These are phyloP conservation scores for Microcos paniculata DNA, from an alignment of 345 rosid genomes.

Conservation along the genomic window DNA sequence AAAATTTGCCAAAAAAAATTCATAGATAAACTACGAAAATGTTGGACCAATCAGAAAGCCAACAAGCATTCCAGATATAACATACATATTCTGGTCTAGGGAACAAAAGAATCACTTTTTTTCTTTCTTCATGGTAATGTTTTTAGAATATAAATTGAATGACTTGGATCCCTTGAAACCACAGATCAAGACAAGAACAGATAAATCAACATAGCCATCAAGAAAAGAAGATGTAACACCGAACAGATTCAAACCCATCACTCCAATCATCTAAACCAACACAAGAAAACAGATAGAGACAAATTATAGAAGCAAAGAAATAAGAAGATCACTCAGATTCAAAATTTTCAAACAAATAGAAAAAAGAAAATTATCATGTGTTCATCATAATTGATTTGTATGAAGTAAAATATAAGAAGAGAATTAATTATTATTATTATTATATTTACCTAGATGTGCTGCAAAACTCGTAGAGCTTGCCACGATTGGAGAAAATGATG, in stretches of 20 bases:
- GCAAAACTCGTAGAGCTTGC: constrained; percentile 17
- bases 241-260: constrained; percentile 6
- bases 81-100: not conserved
- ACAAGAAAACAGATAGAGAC: not conserved
- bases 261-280: not conserved
- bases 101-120: not conserved
- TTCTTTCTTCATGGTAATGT: not conserved
- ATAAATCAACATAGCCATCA: not conserved
- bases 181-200: not conserved
- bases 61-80: not conserved
- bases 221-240: not conserved
- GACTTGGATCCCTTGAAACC: not conserved
- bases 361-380: no score
- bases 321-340: no score
- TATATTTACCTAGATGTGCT: constrained; percentile 12
- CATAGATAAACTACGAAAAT: not conserved
- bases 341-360: no score
- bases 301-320: not conserved
- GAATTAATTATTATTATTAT: not conserved
- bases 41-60: not conserved
- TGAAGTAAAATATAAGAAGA: not conserved
- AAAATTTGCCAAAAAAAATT: not conserved
- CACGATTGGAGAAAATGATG: constrained; percentile 13
- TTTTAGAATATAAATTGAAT: not conserved
- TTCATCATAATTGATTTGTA: not conserved